phyloP scores from a whole-genome alignment of 2,329 filamentous ascomycete genomes.

The Colletotrichum higginsianum region DNA sequence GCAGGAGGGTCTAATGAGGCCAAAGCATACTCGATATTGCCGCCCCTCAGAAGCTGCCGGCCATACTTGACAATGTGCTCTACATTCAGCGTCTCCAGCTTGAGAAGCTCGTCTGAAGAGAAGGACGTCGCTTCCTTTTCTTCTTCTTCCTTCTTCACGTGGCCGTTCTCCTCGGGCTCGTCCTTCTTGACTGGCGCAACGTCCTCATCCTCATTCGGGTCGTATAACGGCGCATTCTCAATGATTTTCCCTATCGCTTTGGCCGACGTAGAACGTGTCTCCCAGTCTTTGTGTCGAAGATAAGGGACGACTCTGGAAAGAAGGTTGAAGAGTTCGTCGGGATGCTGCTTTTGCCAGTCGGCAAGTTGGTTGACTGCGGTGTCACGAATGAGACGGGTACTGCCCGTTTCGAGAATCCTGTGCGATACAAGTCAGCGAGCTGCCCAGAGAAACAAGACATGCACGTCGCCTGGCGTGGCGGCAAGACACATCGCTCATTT shows the following conservation, averaged over 20 bases:
- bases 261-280: conserved; percentile 92
- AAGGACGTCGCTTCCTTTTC: conserved; percentile 61
- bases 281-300: conserved; percentile 95
- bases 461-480: background rate
- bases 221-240: conserved; percentile 87
- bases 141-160: conserved; percentile 76
- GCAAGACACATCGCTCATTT: background rate
- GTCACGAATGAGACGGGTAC: conserved; percentile 94
- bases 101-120: conserved; percentile 75
- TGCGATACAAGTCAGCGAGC: conserved; percentile 36
- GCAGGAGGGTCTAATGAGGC: conserved; percentile 86
- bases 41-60: conserved; percentile 86
- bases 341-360: conserved; percentile 98
- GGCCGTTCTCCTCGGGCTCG: conserved; percentile 56
- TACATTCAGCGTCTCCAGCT: conserved; percentile 83
- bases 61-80: conserved; percentile 85
- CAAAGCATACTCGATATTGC: conserved; percentile 87
- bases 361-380: conserved; percentile 97
- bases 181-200: conserved; percentile 61
- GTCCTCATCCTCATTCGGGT: conserved; percentile 85
- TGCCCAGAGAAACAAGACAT: background rate
- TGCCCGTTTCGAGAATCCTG: conserved; percentile 96
- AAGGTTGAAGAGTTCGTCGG: conserved; percentile 96
- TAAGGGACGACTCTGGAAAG: conserved; percentile 96
- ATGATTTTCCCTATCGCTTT: conserved; percentile 96